These are phyloP conservation scores for Grigorovia transvaalensis DNA, from an alignment of 805 yeast genomes.

Conservation along the genomic window DNA sequence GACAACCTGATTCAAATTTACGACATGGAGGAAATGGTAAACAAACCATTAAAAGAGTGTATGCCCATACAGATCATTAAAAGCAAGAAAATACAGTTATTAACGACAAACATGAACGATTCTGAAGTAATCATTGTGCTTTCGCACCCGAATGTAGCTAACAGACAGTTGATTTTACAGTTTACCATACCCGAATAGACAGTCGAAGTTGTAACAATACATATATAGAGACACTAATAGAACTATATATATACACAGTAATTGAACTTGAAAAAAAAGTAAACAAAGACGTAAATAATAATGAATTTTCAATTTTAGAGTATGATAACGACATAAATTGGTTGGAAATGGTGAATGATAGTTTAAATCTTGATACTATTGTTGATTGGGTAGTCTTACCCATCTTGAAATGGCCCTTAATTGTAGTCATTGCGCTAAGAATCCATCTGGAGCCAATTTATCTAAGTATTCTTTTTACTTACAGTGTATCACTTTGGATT, in stretches of 20 bases:
- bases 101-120: conserved; percentile 31
- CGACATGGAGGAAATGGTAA: conserved; percentile 29
- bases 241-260: neutral
- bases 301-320: too few species aligned
- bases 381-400: conserved; percentile 9
- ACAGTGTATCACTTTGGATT: conserved; percentile 7
- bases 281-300: neutral
- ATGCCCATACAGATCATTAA: conserved; percentile 57
- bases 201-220: neutral
- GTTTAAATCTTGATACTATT: neutral
- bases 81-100: conserved; percentile 50
- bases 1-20: conserved; percentile 65
- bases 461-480: neutral
- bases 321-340: too few species aligned
- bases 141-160: conserved; percentile 57
- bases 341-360: neutral
- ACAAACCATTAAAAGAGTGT: conserved; percentile 21
- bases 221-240: neutral
- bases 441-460: conserved; percentile 3
- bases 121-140: conserved; percentile 33
- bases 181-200: conserved; percentile 5
- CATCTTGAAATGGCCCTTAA: conserved; percentile 12
- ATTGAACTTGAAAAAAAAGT: too few species aligned
- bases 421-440: conserved; percentile 6
- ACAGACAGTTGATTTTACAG: conserved; percentile 44